Conservation (phyloP, 805 yeast species). For the Candida vaughaniae region DNA sequence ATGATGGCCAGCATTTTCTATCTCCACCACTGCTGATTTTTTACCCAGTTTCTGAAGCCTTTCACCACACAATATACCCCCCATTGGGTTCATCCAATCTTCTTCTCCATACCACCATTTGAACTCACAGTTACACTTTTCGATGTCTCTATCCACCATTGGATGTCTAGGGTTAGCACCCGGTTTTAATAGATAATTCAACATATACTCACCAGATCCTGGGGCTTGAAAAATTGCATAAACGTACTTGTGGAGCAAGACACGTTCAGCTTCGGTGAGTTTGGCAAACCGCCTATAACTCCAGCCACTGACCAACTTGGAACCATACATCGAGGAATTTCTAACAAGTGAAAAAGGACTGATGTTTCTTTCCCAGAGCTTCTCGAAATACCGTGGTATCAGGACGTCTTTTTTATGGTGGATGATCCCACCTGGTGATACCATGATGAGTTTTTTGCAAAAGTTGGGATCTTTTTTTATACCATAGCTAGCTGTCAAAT, state of each 20-base stretch:
- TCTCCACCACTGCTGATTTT: conserved; percentile 31
- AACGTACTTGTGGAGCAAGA: conserved; percentile 70
- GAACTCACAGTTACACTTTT: conserved; percentile 56
- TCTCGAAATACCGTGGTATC: conserved; percentile 75
- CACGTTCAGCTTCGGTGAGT: conserved; percentile 44
- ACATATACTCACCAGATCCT: conserved; percentile 93
- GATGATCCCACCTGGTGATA: conserved; percentile 87
- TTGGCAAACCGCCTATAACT: conserved; percentile 74
- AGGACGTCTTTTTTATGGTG: conserved; percentile 41
- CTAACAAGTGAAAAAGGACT: conserved; percentile 86
- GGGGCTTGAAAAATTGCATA: conserved; percentile 80
- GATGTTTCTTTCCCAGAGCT: conserved; percentile 81
- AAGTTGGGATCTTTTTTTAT: conserved; percentile 53
- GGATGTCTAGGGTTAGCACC: conserved; percentile 90
- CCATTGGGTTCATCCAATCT: conserved; percentile 59
- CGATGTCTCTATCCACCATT: conserved; percentile 49
- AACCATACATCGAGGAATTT: conserved; percentile 77
- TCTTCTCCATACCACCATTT: conserved; percentile 85
- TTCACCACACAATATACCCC: conserved; percentile 44
- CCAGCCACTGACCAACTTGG: conserved; percentile 87
- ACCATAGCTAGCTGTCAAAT: conserved; percentile 68
- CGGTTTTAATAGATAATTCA: conserved; percentile 80
- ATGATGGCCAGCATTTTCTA: conserved; percentile 72
- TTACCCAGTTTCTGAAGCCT: conserved; percentile 23
- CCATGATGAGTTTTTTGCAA: conserved; percentile 68